Evolutionary conservation across 2,329 filamentous ascomycete species (phyloP).

Genomic region (Trichoderma sp.): DNA sequence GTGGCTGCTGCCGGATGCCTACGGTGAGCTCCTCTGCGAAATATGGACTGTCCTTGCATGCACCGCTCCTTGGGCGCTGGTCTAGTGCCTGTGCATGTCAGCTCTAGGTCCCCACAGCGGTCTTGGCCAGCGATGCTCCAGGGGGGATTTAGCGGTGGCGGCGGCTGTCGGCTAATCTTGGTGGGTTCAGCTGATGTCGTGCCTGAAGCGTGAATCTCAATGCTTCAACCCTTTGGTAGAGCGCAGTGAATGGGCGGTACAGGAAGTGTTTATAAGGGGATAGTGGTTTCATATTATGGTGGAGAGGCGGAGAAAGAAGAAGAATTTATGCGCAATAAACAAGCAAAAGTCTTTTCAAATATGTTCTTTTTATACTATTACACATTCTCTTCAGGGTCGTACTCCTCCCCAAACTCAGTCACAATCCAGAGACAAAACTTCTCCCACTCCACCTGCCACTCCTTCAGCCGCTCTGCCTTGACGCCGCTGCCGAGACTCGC

Average conservation of each 20-base stretch:
- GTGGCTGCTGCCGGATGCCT: background rate
- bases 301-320: background rate
- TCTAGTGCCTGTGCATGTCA: background rate
- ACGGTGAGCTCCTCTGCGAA: background rate
- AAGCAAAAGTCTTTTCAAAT: background rate
- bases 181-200: background rate
- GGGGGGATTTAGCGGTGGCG: constrained; percentile 1
- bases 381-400: constrained; percentile 40
- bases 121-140: background rate
- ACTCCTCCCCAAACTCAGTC: constrained; percentile 72
- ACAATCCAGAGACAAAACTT: constrained; percentile 90
- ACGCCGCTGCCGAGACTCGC: constrained; percentile 72
- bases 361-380: background rate
- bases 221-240: background rate
- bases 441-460: constrained; percentile 86
- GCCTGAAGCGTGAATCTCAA: background rate
- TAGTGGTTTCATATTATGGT: too few relatives aligned
- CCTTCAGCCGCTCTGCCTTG: constrained; percentile 72
- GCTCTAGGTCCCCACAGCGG: background rate
- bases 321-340: background rate
- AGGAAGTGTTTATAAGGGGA: background rate
- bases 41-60: background rate
- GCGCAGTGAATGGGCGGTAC: background rate
- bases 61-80: background rate
- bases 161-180: background rate